These are phyloP conservation scores for Trichoderma arundinaceum DNA, from an alignment of 2,329 filamentous ascomycete genomes.

Conservation along the genomic window DNA sequence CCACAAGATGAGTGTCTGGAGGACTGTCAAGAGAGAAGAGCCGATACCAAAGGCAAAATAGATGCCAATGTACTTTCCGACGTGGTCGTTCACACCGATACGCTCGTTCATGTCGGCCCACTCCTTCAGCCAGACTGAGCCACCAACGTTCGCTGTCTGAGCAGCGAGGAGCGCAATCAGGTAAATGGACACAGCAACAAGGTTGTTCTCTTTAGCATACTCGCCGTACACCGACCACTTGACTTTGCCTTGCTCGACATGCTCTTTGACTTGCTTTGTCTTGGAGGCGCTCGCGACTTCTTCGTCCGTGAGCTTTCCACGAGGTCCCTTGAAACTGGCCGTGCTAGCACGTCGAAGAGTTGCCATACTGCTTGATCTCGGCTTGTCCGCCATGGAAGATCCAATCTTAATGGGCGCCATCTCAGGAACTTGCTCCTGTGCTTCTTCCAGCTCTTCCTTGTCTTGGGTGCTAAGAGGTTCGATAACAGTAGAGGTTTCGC, in stretches of 20 bases:
- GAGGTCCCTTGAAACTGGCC: slow-evolving; percentile 84
- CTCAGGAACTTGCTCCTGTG: slow-evolving; percentile 76
- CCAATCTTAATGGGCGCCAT: slow-evolving; percentile 74
- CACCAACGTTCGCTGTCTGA: slow-evolving; percentile 81
- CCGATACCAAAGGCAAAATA: slow-evolving; percentile 96
- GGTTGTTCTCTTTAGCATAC: slow-evolving; percentile 93
- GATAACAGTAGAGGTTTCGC: slow-evolving; percentile 63
- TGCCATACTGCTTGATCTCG: slow-evolving; percentile 70
- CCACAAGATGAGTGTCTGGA: slow-evolving; percentile 95
- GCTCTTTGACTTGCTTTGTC: slow-evolving; percentile 86
- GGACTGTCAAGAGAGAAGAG: slow-evolving; percentile 79
- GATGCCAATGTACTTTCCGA: slow-evolving; percentile 90
- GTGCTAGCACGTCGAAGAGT: slow-evolving; percentile 90
- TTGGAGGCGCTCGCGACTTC: slow-evolving; percentile 74
- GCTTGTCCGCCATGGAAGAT: slow-evolving; percentile 56
- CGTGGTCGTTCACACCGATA: slow-evolving; percentile 70
- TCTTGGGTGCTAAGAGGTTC: slow-evolving; percentile 58
- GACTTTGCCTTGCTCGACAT: slow-evolving; percentile 92
- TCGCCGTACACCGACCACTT: slow-evolving; percentile 93
- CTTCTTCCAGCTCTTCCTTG: slow-evolving; percentile 74
- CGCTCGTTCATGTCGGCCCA: slow-evolving; percentile 84
- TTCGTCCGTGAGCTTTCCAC: slow-evolving; percentile 84
- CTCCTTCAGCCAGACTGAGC: slow-evolving; percentile 89
- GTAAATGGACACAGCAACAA: slow-evolving; percentile 83
- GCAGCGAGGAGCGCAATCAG: slow-evolving; percentile 75